Percentiles rank a stretch among this genome's conserved stretches.
Conservation (phyloP, 441 rosid genomes). For the Gossypium trilobum region DNA sequence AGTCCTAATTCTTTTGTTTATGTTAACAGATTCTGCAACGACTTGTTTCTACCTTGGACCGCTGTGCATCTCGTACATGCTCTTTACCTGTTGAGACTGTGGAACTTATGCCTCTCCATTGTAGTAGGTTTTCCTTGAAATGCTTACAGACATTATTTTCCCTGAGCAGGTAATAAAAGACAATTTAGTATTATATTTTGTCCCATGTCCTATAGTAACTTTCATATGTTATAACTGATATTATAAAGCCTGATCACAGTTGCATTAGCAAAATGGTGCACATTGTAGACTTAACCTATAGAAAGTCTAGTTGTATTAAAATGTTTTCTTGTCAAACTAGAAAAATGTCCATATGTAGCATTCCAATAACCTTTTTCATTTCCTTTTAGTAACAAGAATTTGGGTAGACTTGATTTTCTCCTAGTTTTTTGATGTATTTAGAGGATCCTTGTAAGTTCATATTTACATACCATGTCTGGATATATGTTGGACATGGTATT, state of each 20-base stretch:
- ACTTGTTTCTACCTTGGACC: conserved; percentile 77
- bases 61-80: conserved; percentile 98
- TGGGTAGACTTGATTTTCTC: background rate
- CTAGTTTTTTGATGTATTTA: no score
- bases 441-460: background rate
- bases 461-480: background rate
- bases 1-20: conserved; percentile 15
- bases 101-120: conserved; percentile 87
- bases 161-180: conserved; percentile 59
- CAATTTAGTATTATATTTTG: background rate
- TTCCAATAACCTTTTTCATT: background rate
- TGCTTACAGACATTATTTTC: conserved; percentile 82
- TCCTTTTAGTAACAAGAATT: background rate
- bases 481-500: background rate
- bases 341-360: background rate
- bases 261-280: background rate
- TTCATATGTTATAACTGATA: background rate
- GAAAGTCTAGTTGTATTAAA: background rate
- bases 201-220: background rate
- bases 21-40: conserved; percentile 64
- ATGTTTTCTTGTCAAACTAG: background rate
- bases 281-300: background rate
- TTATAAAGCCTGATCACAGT: background rate
- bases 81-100: conserved; percentile 89
- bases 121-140: conserved; percentile 83